Evolutionary conservation across 2,329 filamentous ascomycete genomes (phyloP).

Genomic region (Hymenoscyphus albidus): DNA sequence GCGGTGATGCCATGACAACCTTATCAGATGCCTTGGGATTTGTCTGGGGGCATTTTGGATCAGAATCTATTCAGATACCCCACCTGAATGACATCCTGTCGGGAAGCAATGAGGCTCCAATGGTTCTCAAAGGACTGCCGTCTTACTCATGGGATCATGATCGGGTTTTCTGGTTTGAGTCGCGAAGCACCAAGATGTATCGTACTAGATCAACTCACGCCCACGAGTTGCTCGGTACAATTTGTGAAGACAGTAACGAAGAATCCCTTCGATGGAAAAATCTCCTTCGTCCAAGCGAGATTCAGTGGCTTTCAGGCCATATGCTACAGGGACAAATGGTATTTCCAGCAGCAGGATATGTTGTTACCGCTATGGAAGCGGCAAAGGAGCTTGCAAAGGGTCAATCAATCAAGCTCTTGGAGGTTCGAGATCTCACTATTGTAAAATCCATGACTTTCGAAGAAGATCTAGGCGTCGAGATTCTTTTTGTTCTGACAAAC

Average conservation of each 20-base stretch:
- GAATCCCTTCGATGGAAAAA: slow-evolving; percentile 19
- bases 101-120: not conserved
- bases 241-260: slow-evolving; percentile 7
- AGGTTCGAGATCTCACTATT: slow-evolving; percentile 22
- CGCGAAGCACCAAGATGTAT: slow-evolving; percentile 15
- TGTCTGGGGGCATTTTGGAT: slow-evolving; percentile 12
- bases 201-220: slow-evolving; percentile 10
- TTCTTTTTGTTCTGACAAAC: slow-evolving; percentile 13
- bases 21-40: slow-evolving; percentile 10
- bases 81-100: slow-evolving; percentile 4
- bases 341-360: slow-evolving; percentile 46
- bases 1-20: slow-evolving; percentile 9
- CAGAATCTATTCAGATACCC: slow-evolving; percentile 6
- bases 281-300: slow-evolving; percentile 27
- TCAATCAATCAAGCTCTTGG: slow-evolving; percentile 27
- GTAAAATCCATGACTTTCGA: slow-evolving; percentile 19
- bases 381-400: slow-evolving; percentile 25
- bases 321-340: slow-evolving; percentile 36
- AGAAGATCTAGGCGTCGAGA: slow-evolving; percentile 13
- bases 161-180: slow-evolving; percentile 20
- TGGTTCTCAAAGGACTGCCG: slow-evolving; percentile 15
- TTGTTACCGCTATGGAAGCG: slow-evolving; percentile 47
- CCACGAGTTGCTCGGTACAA: slow-evolving; percentile 16
- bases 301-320: slow-evolving; percentile 45
- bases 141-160: slow-evolving; percentile 23